A percentile compares a stretch with the other conserved stretches of the same genome.
phyloP scores from a whole-genome alignment of 1,284 basidiomycete genomes.

The Trichosporon inkin region DNA sequence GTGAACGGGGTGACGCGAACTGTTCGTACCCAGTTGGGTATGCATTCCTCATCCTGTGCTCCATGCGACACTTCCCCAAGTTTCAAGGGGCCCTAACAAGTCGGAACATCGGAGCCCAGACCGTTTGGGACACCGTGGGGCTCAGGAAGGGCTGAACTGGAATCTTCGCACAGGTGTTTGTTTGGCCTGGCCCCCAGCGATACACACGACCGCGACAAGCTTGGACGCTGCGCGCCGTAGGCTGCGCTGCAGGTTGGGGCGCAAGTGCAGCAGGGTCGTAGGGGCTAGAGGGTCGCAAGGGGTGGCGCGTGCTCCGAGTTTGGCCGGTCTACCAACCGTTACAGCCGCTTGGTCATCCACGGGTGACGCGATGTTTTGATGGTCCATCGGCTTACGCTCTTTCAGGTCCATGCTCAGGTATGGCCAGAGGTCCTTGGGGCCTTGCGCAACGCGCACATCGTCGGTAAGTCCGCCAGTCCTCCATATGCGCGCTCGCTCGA shows the following conservation, averaged over 20 bases:
- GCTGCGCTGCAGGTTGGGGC: not conserved
- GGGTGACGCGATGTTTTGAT: no score
- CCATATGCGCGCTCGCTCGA: not conserved
- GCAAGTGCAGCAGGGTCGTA: not conserved
- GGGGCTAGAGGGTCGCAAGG: not conserved
- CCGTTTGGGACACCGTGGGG: no score
- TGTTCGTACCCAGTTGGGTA: not conserved
- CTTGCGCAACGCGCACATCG: conserved; percentile 62
- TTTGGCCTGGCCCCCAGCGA: no score
- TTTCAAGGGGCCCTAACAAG: no score
- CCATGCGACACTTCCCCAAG: no score
- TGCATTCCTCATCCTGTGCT: not conserved
- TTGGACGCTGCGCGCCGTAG: not conserved
- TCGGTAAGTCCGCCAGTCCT: conserved; percentile 36
- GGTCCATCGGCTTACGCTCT: not conserved
- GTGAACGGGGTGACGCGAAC: no score
- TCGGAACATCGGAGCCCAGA: no score
- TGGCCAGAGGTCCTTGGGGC: conserved; percentile 70
- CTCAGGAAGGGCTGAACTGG: no score
- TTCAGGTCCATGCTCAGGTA: conserved; percentile 59
- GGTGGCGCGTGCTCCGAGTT: not conserved
- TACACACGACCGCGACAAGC: no score
- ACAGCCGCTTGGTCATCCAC: no score
- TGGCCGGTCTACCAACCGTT: not conserved
- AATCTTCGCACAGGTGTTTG: no score